phyloP scores from a whole-genome alignment of 2,329 filamentous ascomycete species.

The Metarhizium album region DNA sequence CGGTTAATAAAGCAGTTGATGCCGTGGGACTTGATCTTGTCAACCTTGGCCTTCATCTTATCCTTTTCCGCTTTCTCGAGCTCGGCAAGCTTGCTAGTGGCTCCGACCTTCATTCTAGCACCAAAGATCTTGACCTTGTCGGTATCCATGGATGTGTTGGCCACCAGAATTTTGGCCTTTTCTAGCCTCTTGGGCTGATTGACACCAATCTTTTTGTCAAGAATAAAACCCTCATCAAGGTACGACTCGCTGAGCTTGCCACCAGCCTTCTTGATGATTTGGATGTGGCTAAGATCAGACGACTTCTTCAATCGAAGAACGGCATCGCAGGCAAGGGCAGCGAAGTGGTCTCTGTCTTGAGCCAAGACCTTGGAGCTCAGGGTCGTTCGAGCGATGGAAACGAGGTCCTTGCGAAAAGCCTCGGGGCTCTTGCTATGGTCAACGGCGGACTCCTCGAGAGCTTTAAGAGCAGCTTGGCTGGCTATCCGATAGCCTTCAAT shows the following conservation, averaged over 20 bases:
- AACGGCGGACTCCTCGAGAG: slow-evolving; percentile 73
- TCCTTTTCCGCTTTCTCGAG: slow-evolving; percentile 96
- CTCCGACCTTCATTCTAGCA: slow-evolving; percentile 90
- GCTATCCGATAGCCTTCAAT: slow-evolving; percentile 99
- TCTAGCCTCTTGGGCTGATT: slow-evolving; percentile 97
- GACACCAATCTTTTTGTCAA: slow-evolving; percentile 98
- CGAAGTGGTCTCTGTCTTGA: slow-evolving; percentile 88
- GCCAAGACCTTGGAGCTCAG: slow-evolving; percentile 94
- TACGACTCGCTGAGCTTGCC: slow-evolving; percentile 97
- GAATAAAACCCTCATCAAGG: slow-evolving; percentile 93
- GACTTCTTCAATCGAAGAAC: slow-evolving; percentile 83
- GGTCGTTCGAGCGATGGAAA: slow-evolving; percentile 87
- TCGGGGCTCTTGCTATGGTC: slow-evolving; percentile 78
- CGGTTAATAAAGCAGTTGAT: slow-evolving; percentile 99
- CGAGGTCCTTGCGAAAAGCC: slow-evolving; percentile 79
- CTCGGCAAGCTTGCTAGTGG: slow-evolving; percentile 94
- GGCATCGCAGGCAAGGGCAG: slow-evolving; percentile 80
- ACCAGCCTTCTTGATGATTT: slow-evolving; percentile 98
- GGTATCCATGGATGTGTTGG: slow-evolving; percentile 98
- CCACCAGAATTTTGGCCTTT: slow-evolving; percentile 95
- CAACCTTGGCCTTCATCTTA: slow-evolving; percentile 99
- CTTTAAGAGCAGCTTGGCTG: slow-evolving; percentile 74
- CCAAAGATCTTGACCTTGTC: slow-evolving; percentile 99
- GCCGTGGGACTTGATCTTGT: slow-evolving; percentile 95
- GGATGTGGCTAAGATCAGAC: slow-evolving; percentile 91